Evolutionary conservation across 306 rosid genomes (phyloP), one percentile per base, ranked within the genome.

Genomic region (Cyclanthera cordifolia): DNA sequence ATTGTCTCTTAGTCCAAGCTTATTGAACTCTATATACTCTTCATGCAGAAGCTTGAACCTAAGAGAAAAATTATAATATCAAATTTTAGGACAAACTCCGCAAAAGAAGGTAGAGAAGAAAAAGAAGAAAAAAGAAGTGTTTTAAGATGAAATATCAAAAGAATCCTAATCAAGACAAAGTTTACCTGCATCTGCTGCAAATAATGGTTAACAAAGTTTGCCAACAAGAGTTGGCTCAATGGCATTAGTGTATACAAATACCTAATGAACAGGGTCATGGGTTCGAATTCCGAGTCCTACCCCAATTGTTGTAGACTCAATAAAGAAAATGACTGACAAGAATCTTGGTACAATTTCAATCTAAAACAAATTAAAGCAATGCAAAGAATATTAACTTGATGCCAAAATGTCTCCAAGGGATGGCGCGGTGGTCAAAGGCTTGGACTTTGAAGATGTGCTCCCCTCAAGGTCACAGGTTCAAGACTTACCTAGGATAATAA

Each of bases 1-100:
- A 82, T 93, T 93, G 78, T 90, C 95, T 76, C 99, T 85, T 28
- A 93, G 96, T 75, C 99, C 96, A 78, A 93, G 82, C 78, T 83
- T 86, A 83, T 75, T 84, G 81, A 83, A 93, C 79, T 90, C 96
- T 32, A 93, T 84, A 84, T 55, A 72, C 79, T 90, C 95, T 80
- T 93, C 96, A 75, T 86, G 81, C 60, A 86, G 75, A 81, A 93
- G 76, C 34, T 79, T 89, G 88, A 87, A 93, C 80, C 98, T 93
- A 54, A 20, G 61, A 55, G 73, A 67, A 75, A 9, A 53, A 57
- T 13, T 48, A 47, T 21, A n/a, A 59, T 56, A 37, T 51, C 34
- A 55, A 45, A 21, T 67, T 65, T 73, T 32, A 39, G 32, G 17
- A 20, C 58, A 55, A 20, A 49, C 57, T 60, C 65, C 34, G 2